Percentiles rank a stretch among this genome's conserved stretches.
Conservation (phyloP, 75 land plant genomes). For the Sequoia sempervirens region DNA sequence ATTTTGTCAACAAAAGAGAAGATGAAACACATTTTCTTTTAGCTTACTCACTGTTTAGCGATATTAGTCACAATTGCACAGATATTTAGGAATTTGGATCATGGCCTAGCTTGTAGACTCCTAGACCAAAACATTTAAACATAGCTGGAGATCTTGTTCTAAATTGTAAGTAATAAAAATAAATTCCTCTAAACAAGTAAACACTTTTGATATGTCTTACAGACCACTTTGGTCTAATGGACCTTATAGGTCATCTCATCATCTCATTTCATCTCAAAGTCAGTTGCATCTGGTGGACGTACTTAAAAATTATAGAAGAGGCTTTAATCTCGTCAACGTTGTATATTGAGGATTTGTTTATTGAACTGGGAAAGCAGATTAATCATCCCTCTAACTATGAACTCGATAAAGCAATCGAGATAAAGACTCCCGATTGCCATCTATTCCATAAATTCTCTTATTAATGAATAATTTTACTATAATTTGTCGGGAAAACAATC, state of each 20-base stretch:
- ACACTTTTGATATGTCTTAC: neutral
- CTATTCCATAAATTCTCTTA: neutral
- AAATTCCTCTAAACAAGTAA: neutral
- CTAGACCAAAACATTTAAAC: neutral
- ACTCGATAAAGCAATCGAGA: neutral
- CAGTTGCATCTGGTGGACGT: neutral
- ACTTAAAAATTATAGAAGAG: neutral
- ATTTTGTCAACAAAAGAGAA: neutral
- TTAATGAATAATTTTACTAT: neutral
- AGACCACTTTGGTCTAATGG: neutral
- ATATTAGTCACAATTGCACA: neutral
- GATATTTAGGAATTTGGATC: neutral
- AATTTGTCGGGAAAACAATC: neutral
- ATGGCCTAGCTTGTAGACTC: neutral
- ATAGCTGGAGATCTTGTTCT: neutral
- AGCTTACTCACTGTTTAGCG: neutral
- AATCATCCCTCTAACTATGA: neutral
- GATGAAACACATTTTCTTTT: neutral
- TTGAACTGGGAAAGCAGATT: neutral
- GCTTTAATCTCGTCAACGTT: neutral
- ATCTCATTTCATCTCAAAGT: neutral
- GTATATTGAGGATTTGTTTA: neutral
- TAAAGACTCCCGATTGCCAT: neutral
- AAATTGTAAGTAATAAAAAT: neutral
- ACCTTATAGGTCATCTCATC: neutral